These are phyloP conservation scores for Trametes gibbosa DNA, from an alignment of 768 basidiomycete genomes.

Conservation along the genomic window DNA sequence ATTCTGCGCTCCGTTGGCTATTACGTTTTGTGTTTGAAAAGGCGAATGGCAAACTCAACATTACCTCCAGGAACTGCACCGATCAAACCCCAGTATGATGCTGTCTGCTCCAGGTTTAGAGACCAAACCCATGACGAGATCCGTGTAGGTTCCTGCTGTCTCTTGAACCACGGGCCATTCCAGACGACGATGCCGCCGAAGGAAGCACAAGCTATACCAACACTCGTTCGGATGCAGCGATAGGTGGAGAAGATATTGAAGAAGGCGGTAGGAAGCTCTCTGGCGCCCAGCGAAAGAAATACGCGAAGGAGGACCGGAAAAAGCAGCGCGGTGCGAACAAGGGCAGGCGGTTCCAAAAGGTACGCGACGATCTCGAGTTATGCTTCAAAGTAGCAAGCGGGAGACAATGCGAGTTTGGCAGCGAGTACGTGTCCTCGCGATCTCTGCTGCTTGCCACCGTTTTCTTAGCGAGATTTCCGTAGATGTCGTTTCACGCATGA, in stretches of 20 bases:
- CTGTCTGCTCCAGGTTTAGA: too few relatives aligned
- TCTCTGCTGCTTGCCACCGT: neutral
- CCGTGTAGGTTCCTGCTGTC: conserved; percentile 40
- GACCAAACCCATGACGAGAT: too few relatives aligned
- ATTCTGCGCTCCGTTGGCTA: too few relatives aligned
- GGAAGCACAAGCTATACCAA: conserved; percentile 43
- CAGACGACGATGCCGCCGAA: conserved; percentile 65
- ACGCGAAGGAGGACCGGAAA: conserved; percentile 67
- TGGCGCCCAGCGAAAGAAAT: conserved; percentile 40
- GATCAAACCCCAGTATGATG: conserved; percentile 22
- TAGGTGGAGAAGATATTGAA: conserved; percentile 9
- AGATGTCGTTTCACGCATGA: conserved; percentile 85
- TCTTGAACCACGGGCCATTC: conserved; percentile 25
- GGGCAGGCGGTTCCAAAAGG: conserved; percentile 71
- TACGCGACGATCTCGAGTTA: conserved; percentile 76
- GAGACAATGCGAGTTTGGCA: conserved; percentile 65
- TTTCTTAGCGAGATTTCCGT: neutral
- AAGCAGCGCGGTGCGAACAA: conserved; percentile 81
- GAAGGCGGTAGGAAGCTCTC: conserved; percentile 30
- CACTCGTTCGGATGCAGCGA: conserved; percentile 13
- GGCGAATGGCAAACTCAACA: neutral
- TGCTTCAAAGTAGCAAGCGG: conserved; percentile 81
- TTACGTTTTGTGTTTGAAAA: too few relatives aligned
- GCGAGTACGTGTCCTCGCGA: conserved; percentile 43
- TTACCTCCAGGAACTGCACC: conserved; percentile 45